These are phyloP conservation scores for Cruciata laevipes DNA, from an alignment of 257 asterid genomes.

Conservation along the genomic window DNA sequence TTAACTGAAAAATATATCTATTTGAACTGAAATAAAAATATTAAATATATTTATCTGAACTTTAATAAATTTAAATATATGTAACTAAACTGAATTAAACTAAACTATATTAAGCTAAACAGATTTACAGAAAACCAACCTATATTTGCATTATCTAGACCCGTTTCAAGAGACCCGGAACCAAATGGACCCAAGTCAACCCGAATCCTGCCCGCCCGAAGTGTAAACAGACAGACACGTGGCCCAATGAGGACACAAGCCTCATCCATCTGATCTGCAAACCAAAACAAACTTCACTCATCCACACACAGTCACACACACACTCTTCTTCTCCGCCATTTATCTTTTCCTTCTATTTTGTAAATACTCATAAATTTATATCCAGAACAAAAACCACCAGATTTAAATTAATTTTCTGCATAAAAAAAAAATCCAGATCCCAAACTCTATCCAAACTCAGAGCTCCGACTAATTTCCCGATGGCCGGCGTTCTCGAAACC, in stretches of 20 bases:
- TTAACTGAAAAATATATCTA: no score
- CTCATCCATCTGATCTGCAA: slow-evolving; percentile 18
- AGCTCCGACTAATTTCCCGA: neutral
- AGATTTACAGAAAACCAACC: no score
- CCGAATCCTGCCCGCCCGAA: slow-evolving; percentile 2
- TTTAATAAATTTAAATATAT: no score
- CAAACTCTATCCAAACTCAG: slow-evolving; percentile 21
- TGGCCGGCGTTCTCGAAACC: slow-evolving; percentile 76
- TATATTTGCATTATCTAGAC: no score
- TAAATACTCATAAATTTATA: neutral
- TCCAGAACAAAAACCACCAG: neutral
- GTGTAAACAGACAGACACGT: slow-evolving; percentile 8
- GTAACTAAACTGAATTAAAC: no score
- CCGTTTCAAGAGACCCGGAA: neutral
- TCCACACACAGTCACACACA: slow-evolving; percentile 22
- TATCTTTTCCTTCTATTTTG: neutral
- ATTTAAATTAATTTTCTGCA: neutral
- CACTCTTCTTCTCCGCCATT: slow-evolving; percentile 12
- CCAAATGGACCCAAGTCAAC: neutral
- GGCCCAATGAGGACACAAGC: slow-evolving; percentile 7
- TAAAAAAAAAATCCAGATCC: neutral
- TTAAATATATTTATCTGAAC: no score
- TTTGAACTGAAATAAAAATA: no score
- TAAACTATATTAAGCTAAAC: no score
- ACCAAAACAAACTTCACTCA: slow-evolving; percentile 19